Conservation (phyloP, 2,329 filamentous ascomycete species). For the Colletotrichum spaethianum region DNA sequence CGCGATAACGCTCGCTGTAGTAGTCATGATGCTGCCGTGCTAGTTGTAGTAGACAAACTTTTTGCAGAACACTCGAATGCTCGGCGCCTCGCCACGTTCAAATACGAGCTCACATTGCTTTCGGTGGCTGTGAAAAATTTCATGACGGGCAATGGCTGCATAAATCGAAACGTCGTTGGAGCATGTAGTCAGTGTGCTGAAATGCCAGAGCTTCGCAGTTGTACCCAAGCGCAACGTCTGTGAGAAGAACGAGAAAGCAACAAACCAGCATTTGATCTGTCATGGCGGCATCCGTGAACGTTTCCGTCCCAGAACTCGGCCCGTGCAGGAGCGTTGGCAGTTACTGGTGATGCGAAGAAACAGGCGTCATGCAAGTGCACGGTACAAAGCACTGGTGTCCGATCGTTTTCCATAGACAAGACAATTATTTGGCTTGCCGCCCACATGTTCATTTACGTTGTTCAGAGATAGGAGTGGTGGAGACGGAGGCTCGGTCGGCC, state of each 20-base stretch:
- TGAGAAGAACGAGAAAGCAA: neutral
- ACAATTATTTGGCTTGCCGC: neutral
- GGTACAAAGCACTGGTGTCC: neutral
- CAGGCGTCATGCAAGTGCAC: neutral
- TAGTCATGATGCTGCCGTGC: neutral
- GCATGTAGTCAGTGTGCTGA: neutral
- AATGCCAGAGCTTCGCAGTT: neutral
- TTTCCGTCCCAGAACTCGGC: neutral
- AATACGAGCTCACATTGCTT: neutral
- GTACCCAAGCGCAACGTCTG: conserved; percentile 3
- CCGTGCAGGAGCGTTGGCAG: conserved; percentile 5
- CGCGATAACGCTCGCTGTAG: neutral
- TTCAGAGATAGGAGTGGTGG: neutral
- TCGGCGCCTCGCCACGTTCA: neutral
- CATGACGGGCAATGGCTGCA: neutral
- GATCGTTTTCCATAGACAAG: neutral
- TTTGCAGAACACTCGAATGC: neutral
- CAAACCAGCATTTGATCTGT: neutral
- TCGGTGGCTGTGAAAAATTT: neutral
- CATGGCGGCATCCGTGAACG: conserved; percentile 2
- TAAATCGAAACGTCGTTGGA: conserved; percentile 1
- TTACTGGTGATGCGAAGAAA: neutral
- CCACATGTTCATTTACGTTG: neutral
- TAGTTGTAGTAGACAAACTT: neutral
- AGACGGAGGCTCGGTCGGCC: neutral